Conservation (phyloP, 768 basidiomycete genomes). For the Gautieria morchelliformis region DNA sequence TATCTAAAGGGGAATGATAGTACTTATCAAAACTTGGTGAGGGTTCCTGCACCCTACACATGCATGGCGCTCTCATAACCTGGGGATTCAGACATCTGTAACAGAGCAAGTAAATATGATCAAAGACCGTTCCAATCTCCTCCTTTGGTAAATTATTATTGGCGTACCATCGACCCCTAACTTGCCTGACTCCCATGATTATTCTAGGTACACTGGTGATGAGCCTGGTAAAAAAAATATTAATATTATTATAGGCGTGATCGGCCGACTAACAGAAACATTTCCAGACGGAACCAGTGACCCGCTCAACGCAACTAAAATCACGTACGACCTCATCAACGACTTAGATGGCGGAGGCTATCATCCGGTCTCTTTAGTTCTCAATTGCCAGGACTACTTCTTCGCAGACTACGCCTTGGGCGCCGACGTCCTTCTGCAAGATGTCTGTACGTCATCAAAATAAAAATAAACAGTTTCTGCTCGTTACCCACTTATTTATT, state of each 20-base stretch:
- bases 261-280: background rate
- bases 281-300: slow-evolving; percentile 55
- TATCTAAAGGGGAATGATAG: background rate
- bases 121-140: slow-evolving; percentile 57
- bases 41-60: background rate
- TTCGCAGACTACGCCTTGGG: slow-evolving; percentile 52
- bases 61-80: background rate
- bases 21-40: slow-evolving; percentile 3
- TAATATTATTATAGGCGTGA: too few relatives aligned
- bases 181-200: background rate
- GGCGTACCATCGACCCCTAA: background rate
- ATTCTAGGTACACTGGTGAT: slow-evolving; percentile 53
- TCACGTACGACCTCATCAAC: slow-evolving; percentile 38
- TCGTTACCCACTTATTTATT: too few relatives aligned
- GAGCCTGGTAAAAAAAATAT: slow-evolving; percentile 29
- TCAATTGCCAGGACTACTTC: slow-evolving; percentile 55
- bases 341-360: slow-evolving; percentile 37
- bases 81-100: slow-evolving; percentile 31
- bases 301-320: slow-evolving; percentile 48
- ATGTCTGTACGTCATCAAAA: slow-evolving; percentile 53
- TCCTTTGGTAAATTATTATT: slow-evolving; percentile 33
- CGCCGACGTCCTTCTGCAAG: slow-evolving; percentile 63
- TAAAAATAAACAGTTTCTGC: too few relatives aligned
- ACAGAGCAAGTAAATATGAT: slow-evolving; percentile 59
- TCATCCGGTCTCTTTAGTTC: slow-evolving; percentile 51